These are phyloP conservation scores for Eutrema heterophyllum DNA, from an alignment of 345 rosid species.

Conservation along the genomic window DNA sequence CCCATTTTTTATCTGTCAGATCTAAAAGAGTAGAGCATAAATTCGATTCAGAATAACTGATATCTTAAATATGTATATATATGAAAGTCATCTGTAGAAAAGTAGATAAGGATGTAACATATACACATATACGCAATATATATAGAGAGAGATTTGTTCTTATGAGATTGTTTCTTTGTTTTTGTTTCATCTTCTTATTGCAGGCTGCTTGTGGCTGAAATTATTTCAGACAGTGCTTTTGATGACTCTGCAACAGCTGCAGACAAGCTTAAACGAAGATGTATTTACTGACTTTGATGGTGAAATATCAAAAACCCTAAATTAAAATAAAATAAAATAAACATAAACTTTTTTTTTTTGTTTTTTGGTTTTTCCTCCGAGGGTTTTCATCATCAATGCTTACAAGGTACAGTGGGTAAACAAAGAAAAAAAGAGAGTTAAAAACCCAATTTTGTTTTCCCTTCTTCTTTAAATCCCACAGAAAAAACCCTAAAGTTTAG, in stretches of 20 bases:
- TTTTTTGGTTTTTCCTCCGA: slow-evolving; percentile 35
- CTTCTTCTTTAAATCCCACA: background rate
- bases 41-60: slow-evolving; percentile 5
- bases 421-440: background rate
- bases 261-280: slow-evolving; percentile 48
- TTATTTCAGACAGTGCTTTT: slow-evolving; percentile 62
- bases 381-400: slow-evolving; percentile 33
- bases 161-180: slow-evolving; percentile 27
- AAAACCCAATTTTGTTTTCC: background rate
- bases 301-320: slow-evolving; percentile 58
- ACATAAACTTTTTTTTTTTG: slow-evolving; percentile 32
- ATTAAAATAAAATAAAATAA: slow-evolving; percentile 16
- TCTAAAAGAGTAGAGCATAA: slow-evolving; percentile 23
- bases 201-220: slow-evolving; percentile 36
- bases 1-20: slow-evolving; percentile 2
- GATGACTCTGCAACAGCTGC: slow-evolving; percentile 45
- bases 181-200: slow-evolving; percentile 38
- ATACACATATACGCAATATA: background rate
- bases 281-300: slow-evolving; percentile 78
- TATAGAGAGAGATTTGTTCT: slow-evolving; percentile 20
- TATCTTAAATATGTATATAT: slow-evolving; percentile 11
- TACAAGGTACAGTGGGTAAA: slow-evolving; percentile 18
- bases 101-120: slow-evolving; percentile 21
- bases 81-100: background rate
- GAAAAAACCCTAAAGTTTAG: slow-evolving; percentile 11